Evolutionary conservation across 2,329 filamentous ascomycete genomes (phyloP), one percentile per base, ranked within the genome.

Genomic region (Xylariales sp.): DNA sequence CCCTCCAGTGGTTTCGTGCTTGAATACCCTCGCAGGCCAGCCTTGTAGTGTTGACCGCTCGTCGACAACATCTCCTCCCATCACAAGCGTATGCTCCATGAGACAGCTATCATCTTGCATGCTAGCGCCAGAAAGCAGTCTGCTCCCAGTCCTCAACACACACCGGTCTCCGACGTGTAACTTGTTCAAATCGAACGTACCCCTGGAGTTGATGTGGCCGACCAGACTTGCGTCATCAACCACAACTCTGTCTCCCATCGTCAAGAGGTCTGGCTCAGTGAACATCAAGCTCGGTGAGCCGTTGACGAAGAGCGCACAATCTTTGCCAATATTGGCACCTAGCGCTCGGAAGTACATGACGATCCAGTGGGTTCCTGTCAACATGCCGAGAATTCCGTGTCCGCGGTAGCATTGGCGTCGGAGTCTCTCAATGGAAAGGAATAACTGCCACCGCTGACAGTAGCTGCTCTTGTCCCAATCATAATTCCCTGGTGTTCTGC

Each of bases 401-500:
- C 70, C 67, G 3, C 68, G 66, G 48, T 70, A 76, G 53, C 73
- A 76, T 29, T 67, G 59, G 7, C 69, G 62, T 2, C 73, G 66
- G 3, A 79, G 55, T 14, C 64, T 64, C 58, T 78, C 74, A 27
- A 76, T 64, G 21, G 65, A 64, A 3, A 78, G 61, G 51, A 73
- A 74, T 7, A 78, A 51, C 51, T 79, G 74, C 74, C 75, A 79
- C 24, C 73, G 69, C 50, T 79, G 76, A 55, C 74, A 78, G 57
- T 78, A 79, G 12, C 65, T 62, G 15, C 62, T 70, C 54, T 70
- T 70, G 51, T 79, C 76, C 75, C 75, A 79, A 55, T 77, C 71
- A 49, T 76, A 76, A 46, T 71, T 71, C 11, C 76, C 76, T 3
- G 69, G 68, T 45, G 58, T 57, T 28, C 74, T 64, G 15, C 68